A percentile compares a stretch with the other conserved stretches of the same genome.
Conservation (phyloP, 352 stramenopile genomes). For the Hyaloperonospora arabidopsidis region DNA sequence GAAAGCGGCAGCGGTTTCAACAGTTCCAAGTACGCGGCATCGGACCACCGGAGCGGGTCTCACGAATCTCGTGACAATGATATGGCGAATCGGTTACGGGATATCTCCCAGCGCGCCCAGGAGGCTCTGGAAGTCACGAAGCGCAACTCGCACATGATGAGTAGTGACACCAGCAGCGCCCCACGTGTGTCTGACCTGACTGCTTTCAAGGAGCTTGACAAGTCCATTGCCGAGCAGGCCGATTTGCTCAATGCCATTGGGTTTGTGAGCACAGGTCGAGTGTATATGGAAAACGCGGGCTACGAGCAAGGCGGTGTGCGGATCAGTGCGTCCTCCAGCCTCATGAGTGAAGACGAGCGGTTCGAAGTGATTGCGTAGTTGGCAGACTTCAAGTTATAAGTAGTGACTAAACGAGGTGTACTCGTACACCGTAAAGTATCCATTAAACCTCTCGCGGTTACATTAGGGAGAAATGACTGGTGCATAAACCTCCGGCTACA, state of each 20-base stretch:
- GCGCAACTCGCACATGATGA: slow-evolving; percentile 73
- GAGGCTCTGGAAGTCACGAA: slow-evolving; percentile 57
- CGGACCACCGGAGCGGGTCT: slow-evolving; percentile 27
- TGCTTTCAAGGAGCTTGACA: slow-evolving; percentile 59
- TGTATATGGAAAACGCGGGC: slow-evolving; percentile 65
- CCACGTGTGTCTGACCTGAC: slow-evolving; percentile 54
- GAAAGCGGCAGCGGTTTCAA: slow-evolving; percentile 24
- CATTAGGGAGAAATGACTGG: no score
- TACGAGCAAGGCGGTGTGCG: slow-evolving; percentile 47
- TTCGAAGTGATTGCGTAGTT: slow-evolving; percentile 55
- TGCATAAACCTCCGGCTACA: no score
- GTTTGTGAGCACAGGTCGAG: slow-evolving; percentile 59
- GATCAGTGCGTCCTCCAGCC: slow-evolving; percentile 48
- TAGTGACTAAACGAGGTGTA: slow-evolving; percentile 7
- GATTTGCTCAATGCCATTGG: slow-evolving; percentile 72
- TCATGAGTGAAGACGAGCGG: slow-evolving; percentile 43
- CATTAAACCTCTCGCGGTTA: neutral
- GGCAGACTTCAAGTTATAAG: neutral
- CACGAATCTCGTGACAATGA: slow-evolving; percentile 42
- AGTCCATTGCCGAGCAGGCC: slow-evolving; percentile 65
- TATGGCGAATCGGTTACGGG: slow-evolving; percentile 44
- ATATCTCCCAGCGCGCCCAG: slow-evolving; percentile 58
- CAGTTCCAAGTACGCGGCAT: slow-evolving; percentile 21
- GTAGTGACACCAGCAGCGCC: slow-evolving; percentile 62
- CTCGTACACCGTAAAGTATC: neutral